phyloP scores from a whole-genome alignment of 2,329 filamentous ascomycete genomes.

The Davidsoniella neocaledoniae region DNA sequence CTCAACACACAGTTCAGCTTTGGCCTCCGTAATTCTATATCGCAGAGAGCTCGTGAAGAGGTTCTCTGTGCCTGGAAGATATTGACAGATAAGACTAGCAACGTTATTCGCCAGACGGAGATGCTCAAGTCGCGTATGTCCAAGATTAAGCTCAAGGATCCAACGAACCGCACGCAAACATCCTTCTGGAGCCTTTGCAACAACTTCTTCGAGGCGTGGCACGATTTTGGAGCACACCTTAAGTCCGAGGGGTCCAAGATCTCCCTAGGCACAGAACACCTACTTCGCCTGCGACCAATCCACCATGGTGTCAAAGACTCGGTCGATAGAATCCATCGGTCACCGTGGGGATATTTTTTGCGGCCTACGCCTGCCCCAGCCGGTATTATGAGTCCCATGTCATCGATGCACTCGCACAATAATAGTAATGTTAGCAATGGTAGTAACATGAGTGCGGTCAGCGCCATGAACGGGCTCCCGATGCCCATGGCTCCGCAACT shows the following conservation, averaged over 20 bases:
- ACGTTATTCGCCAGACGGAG: conserved; percentile 57
- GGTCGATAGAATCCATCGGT: conserved; percentile 48
- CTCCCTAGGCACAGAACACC: conserved; percentile 47
- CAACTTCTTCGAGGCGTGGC: conserved; percentile 54
- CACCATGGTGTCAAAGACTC: conserved; percentile 74
- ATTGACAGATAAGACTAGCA: conserved; percentile 54
- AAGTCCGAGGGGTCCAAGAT: conserved; percentile 33
- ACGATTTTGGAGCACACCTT: conserved; percentile 44
- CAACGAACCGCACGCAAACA: conserved; percentile 48
- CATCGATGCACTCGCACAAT: conserved; percentile 8
- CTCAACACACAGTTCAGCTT: conserved; percentile 50
- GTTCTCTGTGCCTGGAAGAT: conserved; percentile 49
- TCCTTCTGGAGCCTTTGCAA: conserved; percentile 57
- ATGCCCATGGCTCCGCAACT: conserved; percentile 3
- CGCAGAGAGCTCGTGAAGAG: conserved; percentile 37
- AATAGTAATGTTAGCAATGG: conserved; percentile 4
- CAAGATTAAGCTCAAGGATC: conserved; percentile 71
- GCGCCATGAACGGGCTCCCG: background rate
- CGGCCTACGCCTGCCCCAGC: conserved; percentile 16
- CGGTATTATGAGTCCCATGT: conserved; percentile 12
- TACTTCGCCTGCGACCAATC: conserved; percentile 58
- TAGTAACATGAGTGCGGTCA: background rate
- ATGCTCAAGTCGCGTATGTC: conserved; percentile 56
- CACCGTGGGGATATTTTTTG: conserved; percentile 36
- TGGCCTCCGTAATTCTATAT: conserved; percentile 46